Percentiles rank a stretch among this genome's conserved stretches.
Conservation (phyloP, 257 asterid species). For the Coffea canephora region DNA sequence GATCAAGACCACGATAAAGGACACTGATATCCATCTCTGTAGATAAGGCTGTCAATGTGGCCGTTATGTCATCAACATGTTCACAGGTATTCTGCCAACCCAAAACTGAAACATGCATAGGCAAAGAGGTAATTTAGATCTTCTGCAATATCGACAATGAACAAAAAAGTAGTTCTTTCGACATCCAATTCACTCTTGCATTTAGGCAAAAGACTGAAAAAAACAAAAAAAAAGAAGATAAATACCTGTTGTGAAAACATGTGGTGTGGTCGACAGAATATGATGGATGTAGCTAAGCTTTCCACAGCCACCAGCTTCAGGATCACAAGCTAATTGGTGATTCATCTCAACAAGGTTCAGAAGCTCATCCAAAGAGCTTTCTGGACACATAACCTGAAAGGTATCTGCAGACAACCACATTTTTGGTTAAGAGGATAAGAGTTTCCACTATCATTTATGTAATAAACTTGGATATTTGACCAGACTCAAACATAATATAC, state of each 20-base stretch:
- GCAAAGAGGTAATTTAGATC: background rate
- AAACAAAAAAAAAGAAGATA: background rate
- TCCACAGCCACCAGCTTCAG: slow-evolving; percentile 89
- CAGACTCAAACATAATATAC: slow-evolving; percentile 26
- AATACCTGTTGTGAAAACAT: slow-evolving; percentile 83
- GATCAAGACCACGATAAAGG: slow-evolving; percentile 94
- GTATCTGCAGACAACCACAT: slow-evolving; percentile 19
- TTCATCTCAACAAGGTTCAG: slow-evolving; percentile 85
- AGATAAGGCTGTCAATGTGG: slow-evolving; percentile 72
- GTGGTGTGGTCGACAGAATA: slow-evolving; percentile 78
- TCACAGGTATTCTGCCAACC: slow-evolving; percentile 97
- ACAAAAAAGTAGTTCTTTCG: background rate
- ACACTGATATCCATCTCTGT: slow-evolving; percentile 81
- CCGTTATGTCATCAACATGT: slow-evolving; percentile 68
- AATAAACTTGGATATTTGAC: background rate
- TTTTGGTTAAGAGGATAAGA: slow-evolving; percentile 16
- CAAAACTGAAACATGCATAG: slow-evolving; percentile 53
- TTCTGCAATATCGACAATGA: slow-evolving; percentile 2
- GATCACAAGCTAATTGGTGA: slow-evolving; percentile 93
- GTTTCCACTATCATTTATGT: slow-evolving; percentile 13
- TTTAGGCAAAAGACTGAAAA: background rate
- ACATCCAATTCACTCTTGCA: background rate
- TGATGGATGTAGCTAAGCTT: slow-evolving; percentile 76
- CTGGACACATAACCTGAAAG: slow-evolving; percentile 77
- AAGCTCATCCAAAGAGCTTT: slow-evolving; percentile 77